Percentiles rank a stretch among this genome's conserved stretches.
Evolutionary conservation across 306 rosid genomes (phyloP).

Genomic region (Cicer yamashitae): DNA sequence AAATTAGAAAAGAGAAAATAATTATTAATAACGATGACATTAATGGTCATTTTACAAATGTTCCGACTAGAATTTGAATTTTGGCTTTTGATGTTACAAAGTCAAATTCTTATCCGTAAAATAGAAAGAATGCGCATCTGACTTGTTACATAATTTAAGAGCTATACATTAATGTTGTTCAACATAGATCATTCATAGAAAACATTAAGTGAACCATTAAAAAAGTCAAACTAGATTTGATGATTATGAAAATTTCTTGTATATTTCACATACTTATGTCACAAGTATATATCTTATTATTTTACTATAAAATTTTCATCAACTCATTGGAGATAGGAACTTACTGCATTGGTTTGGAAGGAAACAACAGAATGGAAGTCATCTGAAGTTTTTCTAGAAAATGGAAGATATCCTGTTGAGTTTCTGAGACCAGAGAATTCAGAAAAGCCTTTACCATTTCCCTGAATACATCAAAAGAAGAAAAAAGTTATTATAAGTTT

Average conservation of each 20-base stretch:
- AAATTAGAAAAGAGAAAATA: too few relatives aligned
- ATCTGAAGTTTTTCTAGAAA: conserved; percentile 72
- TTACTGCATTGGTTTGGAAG: conserved; percentile 89
- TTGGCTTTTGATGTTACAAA: too few relatives aligned
- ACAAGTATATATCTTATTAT: not conserved
- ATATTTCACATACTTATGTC: not conserved
- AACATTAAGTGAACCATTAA: conserved; percentile 4
- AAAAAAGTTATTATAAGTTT: not conserved
- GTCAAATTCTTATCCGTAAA: not conserved
- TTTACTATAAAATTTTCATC: not conserved
- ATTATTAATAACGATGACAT: too few relatives aligned
- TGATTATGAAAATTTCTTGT: not conserved
- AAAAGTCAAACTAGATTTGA: not conserved
- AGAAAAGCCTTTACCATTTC: conserved; percentile 71
- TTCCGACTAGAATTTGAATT: too few relatives aligned
- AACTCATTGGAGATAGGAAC: conserved; percentile 42
- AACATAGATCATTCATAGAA: conserved; percentile 11
- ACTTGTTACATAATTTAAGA: conserved; percentile 10
- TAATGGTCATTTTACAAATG: too few relatives aligned
- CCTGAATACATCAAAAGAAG: conserved; percentile 47
- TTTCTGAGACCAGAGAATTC: conserved; percentile 85
- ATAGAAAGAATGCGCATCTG: not conserved
- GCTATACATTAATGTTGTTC: not conserved
- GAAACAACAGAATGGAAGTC: conserved; percentile 73
- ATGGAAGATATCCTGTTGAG: conserved; percentile 67